phyloP scores from a whole-genome alignment of 2,329 filamentous ascomycete genomes.

The Venturia pyrina region DNA sequence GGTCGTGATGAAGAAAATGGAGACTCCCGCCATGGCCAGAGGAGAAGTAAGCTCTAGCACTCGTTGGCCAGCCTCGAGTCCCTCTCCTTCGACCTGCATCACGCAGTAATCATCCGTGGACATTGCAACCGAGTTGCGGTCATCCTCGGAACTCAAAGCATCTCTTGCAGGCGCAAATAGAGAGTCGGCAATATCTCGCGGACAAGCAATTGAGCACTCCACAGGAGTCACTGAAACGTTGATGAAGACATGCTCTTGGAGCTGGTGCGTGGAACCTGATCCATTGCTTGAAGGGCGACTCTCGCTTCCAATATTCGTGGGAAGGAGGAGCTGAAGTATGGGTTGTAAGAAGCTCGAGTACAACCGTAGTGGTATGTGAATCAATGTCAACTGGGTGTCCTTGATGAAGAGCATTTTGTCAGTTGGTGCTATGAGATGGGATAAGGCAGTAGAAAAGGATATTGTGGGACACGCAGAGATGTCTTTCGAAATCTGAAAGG shows the following conservation, averaged over 20 bases:
- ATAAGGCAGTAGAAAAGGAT: background rate
- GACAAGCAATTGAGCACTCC: slow-evolving; percentile 87
- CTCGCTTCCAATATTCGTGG: slow-evolving; percentile 37
- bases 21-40: slow-evolving; percentile 82
- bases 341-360: slow-evolving; percentile 73
- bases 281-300: slow-evolving; percentile 17
- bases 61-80: slow-evolving; percentile 80
- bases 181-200: slow-evolving; percentile 59
- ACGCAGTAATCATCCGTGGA: slow-evolving; percentile 77
- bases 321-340: slow-evolving; percentile 75
- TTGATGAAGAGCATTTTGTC: slow-evolving; percentile 37
- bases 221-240: slow-evolving; percentile 89
- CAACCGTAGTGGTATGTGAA: slow-evolving; percentile 77
- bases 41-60: slow-evolving; percentile 88
- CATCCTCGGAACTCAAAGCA: slow-evolving; percentile 41
- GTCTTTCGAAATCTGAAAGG: background rate
- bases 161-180: slow-evolving; percentile 66
- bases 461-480: background rate
- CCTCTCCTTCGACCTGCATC: slow-evolving; percentile 81
- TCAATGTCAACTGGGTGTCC: slow-evolving; percentile 79
- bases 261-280: background rate
- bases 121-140: slow-evolving; percentile 49
- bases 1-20: slow-evolving; percentile 97
- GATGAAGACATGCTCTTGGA: slow-evolving; percentile 63
- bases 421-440: slow-evolving; percentile 15